Evolutionary conservation across 345 rosid genomes (phyloP).

Genomic region (Populus davidiana): DNA sequence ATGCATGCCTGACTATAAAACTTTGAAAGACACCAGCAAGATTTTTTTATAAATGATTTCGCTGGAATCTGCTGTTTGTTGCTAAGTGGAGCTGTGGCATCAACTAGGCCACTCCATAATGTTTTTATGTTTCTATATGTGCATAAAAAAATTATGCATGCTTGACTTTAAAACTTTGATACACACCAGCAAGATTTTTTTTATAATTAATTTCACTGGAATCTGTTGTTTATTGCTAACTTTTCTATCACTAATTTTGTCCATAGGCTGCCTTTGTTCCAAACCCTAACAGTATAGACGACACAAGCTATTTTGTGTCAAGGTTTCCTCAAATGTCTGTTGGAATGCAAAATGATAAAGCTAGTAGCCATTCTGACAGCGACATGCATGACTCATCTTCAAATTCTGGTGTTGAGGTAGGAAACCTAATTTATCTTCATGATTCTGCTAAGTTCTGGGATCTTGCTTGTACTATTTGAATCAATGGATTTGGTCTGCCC

Average conservation of each 20-base stretch:
- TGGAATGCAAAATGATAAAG: conserved; percentile 37
- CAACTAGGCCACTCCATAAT: neutral
- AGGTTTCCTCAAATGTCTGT: conserved; percentile 45
- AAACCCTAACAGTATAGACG: conserved; percentile 54
- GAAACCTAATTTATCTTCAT: neutral
- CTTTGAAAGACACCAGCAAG: too few species aligned
- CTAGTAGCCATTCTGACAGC: conserved; percentile 37
- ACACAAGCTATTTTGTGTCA: conserved; percentile 76
- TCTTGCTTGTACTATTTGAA: neutral
- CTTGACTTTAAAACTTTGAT: too few species aligned
- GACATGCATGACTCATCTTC: conserved; percentile 31
- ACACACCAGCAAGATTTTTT: too few species aligned
- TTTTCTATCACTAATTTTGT: neutral
- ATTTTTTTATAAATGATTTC: neutral
- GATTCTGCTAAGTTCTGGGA: neutral
- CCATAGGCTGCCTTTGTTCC: conserved; percentile 78
- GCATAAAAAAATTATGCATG: neutral
- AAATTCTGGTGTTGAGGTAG: conserved; percentile 60
- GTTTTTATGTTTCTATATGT: neutral
- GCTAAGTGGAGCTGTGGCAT: neutral
- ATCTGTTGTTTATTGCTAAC: neutral
- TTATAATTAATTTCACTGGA: neutral
- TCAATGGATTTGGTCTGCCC: too few species aligned
- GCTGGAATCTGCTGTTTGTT: neutral
- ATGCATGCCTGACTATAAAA: neutral